These are phyloP conservation scores for Plasmodium knowlesi DNA, from an alignment of 169 alveolate genomes.

Conservation along the genomic window DNA sequence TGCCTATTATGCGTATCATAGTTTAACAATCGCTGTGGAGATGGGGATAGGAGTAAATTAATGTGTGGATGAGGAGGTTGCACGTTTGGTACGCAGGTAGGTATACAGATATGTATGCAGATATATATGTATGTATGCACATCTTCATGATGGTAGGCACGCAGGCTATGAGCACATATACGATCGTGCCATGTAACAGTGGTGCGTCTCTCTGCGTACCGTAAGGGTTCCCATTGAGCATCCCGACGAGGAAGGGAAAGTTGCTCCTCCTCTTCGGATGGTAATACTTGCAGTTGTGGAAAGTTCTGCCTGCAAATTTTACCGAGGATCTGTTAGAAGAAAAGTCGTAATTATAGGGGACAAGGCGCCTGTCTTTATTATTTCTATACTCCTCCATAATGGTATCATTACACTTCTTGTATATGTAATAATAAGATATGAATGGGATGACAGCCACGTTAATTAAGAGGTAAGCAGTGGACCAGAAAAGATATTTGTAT, in stretches of 20 bases:
- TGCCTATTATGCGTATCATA: neutral
- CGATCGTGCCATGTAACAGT: no score
- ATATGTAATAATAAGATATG: neutral
- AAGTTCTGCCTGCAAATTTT: neutral
- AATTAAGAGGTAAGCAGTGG: neutral
- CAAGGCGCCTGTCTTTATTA: neutral
- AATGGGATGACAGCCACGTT: neutral
- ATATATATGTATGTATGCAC: no score
- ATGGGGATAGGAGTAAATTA: neutral
- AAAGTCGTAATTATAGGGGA: constrained; percentile 7
- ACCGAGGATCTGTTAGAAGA: neutral
- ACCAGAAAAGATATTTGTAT: neutral
- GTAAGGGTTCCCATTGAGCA: neutral
- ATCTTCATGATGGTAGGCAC: no score
- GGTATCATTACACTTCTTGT: neutral
- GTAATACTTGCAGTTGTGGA: neutral
- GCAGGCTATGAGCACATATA: neutral
- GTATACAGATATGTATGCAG: no score
- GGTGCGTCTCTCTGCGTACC: neutral
- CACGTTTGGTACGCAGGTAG: neutral
- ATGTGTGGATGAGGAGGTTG: neutral
- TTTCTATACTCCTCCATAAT: neutral
- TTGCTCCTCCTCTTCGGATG: neutral
- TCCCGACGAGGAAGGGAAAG: neutral
- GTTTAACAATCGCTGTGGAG: neutral